phyloP scores from a whole-genome alignment of 2,329 filamentous ascomycete genomes.

The Aspergillus arachidicola region DNA sequence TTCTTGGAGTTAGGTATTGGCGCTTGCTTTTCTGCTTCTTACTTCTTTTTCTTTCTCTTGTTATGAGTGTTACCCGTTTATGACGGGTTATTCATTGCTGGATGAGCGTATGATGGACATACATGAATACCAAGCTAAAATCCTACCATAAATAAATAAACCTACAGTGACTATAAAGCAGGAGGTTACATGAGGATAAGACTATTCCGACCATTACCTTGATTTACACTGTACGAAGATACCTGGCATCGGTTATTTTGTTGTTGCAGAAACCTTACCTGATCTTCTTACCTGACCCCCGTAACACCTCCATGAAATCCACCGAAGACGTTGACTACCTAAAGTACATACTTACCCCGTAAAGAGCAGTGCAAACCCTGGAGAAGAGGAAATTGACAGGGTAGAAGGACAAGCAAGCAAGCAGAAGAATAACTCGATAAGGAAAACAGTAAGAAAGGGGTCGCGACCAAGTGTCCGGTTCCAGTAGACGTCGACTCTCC shows the following conservation, averaged over 20 bases:
- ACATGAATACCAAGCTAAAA: slow-evolving; percentile 33
- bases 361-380: slow-evolving; percentile 28
- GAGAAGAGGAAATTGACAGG: slow-evolving; percentile 28
- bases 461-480: not conserved
- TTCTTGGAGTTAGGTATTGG: slow-evolving; percentile 40
- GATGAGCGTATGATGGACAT: slow-evolving; percentile 37
- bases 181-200: not conserved
- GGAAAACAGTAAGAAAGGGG: slow-evolving; percentile 14
- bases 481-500: slow-evolving; percentile 7
- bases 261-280: slow-evolving; percentile 42
- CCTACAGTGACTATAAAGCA: not conserved
- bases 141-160: slow-evolving; percentile 20
- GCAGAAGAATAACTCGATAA: slow-evolving; percentile 20
- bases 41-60: slow-evolving; percentile 21
- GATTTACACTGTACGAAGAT: slow-evolving; percentile 25
- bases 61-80: slow-evolving; percentile 11
- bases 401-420: slow-evolving; percentile 28
- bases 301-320: slow-evolving; percentile 21
- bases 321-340: slow-evolving; percentile 30
- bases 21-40: slow-evolving; percentile 28
- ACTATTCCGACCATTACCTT: slow-evolving; percentile 18
- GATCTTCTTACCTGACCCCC: slow-evolving; percentile 46
- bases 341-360: slow-evolving; percentile 50
- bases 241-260: slow-evolving; percentile 28
- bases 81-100: slow-evolving; percentile 20